phyloP scores from a whole-genome alignment of 2,329 filamentous ascomycete species.

The Daldinia sp. region DNA sequence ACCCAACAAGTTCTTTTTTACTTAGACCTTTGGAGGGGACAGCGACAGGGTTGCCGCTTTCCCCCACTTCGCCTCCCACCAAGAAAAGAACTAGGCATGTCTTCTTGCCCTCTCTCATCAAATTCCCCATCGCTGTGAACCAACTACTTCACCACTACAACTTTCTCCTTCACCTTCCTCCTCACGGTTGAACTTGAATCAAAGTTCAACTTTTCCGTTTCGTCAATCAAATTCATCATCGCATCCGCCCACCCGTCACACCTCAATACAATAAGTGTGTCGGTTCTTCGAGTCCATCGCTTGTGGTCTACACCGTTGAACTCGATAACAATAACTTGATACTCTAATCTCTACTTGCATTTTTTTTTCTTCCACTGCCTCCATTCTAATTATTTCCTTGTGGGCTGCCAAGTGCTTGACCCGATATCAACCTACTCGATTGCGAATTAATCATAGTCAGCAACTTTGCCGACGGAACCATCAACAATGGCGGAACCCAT shows the following conservation, averaged over 20 bases:
- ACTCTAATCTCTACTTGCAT: conserved; percentile 45
- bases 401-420: conserved; percentile 36
- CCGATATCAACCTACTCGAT: conserved; percentile 40
- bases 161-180: conserved; percentile 28
- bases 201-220: conserved; percentile 43
- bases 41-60: conserved; percentile 43
- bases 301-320: conserved; percentile 21
- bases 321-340: conserved; percentile 30
- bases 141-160: conserved; percentile 40
- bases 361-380: conserved; percentile 43
- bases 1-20: conserved; percentile 43
- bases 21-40: conserved; percentile 38
- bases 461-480: conserved; percentile 37
- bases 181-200: conserved; percentile 27
- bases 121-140: conserved; percentile 41
- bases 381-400: conserved; percentile 39
- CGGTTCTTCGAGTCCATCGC: conserved; percentile 20
- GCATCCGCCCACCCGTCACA: conserved; percentile 15
- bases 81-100: conserved; percentile 36
- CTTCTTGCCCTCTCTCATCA: conserved; percentile 41
- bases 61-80: conserved; percentile 47
- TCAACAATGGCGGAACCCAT: conserved; percentile 72
- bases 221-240: conserved; percentile 30
- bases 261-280: conserved; percentile 10
- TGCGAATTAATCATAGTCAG: conserved; percentile 39